A percentile compares a stretch with the other conserved stretches of the same genome.
Conservation (phyloP, 257 asterid species). For the Lycium ferocissimum region DNA sequence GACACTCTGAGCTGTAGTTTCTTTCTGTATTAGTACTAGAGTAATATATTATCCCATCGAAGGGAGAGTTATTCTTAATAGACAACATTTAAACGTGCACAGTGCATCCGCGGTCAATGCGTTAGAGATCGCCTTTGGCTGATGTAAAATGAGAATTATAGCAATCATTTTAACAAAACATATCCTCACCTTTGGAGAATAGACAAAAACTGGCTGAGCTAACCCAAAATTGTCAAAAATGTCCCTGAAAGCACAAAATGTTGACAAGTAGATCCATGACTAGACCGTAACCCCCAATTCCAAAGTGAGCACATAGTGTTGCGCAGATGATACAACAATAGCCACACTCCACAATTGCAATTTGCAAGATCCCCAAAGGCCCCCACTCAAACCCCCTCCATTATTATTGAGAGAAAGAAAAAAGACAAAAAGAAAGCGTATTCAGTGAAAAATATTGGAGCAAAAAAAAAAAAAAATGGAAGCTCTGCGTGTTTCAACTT, state of each 20-base stretch:
- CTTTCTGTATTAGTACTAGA: not conserved
- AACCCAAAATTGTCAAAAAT: not conserved
- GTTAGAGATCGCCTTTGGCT: not conserved
- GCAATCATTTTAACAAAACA: not conserved
- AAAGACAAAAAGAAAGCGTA: not conserved
- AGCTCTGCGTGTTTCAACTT: slow-evolving; percentile 30
- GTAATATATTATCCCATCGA: not conserved
- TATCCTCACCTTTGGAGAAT: too few species aligned
- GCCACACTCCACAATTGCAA: slow-evolving; percentile 30
- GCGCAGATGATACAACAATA: slow-evolving; percentile 33
- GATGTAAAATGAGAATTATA: not conserved
- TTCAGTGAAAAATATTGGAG: not conserved
- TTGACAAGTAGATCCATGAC: not conserved
- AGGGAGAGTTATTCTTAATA: too few species aligned
- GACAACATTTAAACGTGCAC: not conserved
- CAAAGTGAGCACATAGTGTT: slow-evolving; percentile 44
- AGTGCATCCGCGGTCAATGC: not conserved
- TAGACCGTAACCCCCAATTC: not conserved
- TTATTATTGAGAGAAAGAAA: not conserved
- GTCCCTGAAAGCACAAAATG: not conserved
- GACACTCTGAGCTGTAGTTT: not conserved
- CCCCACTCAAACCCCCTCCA: not conserved
- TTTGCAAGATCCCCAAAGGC: not conserved
- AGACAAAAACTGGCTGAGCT: not conserved
- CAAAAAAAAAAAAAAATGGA: slow-evolving; percentile 17